phyloP scores from a whole-genome alignment of 768 basidiomycete species.

The Amanita phalloides region DNA sequence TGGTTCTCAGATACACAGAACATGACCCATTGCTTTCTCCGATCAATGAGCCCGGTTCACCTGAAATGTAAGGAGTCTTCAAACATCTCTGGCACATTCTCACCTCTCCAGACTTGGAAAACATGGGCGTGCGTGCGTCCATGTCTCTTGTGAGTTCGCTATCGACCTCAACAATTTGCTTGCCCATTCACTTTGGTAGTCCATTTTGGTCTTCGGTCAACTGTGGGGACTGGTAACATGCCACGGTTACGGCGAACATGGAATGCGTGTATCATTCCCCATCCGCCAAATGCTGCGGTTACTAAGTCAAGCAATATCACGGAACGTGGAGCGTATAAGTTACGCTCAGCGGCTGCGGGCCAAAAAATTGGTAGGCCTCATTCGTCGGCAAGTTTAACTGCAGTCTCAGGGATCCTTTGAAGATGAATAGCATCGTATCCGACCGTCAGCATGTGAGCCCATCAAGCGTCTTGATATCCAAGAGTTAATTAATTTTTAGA shows the following conservation, averaged over 20 bases:
- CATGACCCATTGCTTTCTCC: slow-evolving; percentile 76
- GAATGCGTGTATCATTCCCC: slow-evolving; percentile 83
- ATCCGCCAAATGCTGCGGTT: slow-evolving; percentile 76
- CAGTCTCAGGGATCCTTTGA: background rate
- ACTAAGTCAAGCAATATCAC: slow-evolving; percentile 68
- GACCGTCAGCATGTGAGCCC: slow-evolving; percentile 45
- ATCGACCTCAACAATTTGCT: background rate
- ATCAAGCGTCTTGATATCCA: background rate
- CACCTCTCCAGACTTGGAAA: slow-evolving; percentile 45
- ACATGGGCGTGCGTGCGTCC: slow-evolving; percentile 76
- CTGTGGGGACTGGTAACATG: slow-evolving; percentile 77
- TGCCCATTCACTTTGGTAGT: slow-evolving; percentile 26
- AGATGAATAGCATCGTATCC: slow-evolving; percentile 66
- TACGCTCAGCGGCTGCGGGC: slow-evolving; percentile 69
- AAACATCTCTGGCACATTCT: background rate
- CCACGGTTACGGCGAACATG: slow-evolving; percentile 64
- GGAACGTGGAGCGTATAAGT: slow-evolving; percentile 69
- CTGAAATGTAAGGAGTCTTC: slow-evolving; percentile 47
- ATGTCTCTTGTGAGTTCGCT: slow-evolving; percentile 63
- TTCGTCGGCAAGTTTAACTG: background rate
- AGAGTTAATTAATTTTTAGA: slow-evolving; percentile 17
- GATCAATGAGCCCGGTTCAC: slow-evolving; percentile 86
- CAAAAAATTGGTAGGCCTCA: slow-evolving; percentile 53
- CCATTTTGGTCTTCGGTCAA: slow-evolving; percentile 68
- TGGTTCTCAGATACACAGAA: slow-evolving; percentile 29